Conservation (phyloP, 2,329 filamentous ascomycete species). For the Albifimbria verrucaria region DNA sequence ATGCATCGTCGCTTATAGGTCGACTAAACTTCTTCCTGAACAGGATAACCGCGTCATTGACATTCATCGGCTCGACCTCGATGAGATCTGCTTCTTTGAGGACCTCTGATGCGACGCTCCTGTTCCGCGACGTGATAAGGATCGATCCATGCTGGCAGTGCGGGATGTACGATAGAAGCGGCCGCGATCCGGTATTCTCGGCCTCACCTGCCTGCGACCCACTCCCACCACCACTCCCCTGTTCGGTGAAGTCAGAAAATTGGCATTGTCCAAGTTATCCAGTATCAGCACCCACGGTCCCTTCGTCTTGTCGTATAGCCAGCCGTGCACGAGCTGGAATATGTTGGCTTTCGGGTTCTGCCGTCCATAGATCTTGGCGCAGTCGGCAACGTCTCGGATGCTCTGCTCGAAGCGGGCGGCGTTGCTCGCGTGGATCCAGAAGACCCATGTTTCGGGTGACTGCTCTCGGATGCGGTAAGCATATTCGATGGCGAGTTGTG, state of each 20-base stretch:
- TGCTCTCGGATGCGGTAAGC: slow-evolving; percentile 21
- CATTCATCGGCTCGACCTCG: background rate
- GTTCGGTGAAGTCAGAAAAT: background rate
- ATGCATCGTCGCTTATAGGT: background rate
- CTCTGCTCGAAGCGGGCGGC: slow-evolving; percentile 28
- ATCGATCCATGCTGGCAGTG: slow-evolving; percentile 9
- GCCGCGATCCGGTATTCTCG: background rate
- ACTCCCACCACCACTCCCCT: too few relatives aligned
- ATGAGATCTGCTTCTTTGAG: slow-evolving; percentile 3
- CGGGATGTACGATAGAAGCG: slow-evolving; percentile 10
- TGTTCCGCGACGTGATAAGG: slow-evolving; percentile 9
- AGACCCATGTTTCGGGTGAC: slow-evolving; percentile 26
- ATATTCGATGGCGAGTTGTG: slow-evolving; percentile 31
- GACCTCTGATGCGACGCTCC: slow-evolving; percentile 4
- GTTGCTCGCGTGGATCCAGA: slow-evolving; percentile 34
- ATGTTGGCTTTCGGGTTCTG: slow-evolving; percentile 26
- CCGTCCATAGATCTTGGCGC: slow-evolving; percentile 23
- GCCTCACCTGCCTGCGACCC: background rate
- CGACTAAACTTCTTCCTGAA: background rate
- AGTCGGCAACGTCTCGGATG: slow-evolving; percentile 29
- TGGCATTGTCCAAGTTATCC: slow-evolving; percentile 15
- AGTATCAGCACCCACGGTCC: slow-evolving; percentile 17
- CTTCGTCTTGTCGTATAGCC: slow-evolving; percentile 18
- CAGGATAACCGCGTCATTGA: background rate
- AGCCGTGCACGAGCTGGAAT: slow-evolving; percentile 25